A percentile compares a stretch with the other conserved stretches of the same genome.
Evolutionary conservation across 2,329 filamentous ascomycete species (phyloP).

Genomic region (Cladobotryum protrusum): DNA sequence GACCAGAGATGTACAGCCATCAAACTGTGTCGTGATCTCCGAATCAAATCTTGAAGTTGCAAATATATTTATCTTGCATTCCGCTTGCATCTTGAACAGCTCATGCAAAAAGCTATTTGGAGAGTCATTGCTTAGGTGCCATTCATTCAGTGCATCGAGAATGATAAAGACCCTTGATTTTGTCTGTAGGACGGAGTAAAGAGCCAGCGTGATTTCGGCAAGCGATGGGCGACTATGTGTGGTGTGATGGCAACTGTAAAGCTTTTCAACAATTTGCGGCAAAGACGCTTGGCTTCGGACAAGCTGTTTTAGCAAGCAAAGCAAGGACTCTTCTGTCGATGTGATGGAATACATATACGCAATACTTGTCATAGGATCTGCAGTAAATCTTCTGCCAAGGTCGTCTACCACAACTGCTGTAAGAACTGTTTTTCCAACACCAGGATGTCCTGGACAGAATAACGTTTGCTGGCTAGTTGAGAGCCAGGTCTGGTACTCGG

Average conservation of each 20-base stretch:
- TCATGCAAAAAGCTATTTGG: not conserved
- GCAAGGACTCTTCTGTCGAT: not conserved
- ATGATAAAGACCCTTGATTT: slow-evolving; percentile 3
- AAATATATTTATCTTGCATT: not conserved
- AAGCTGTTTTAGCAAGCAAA: not conserved
- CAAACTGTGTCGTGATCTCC: slow-evolving; percentile 1
- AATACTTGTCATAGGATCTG: not conserved
- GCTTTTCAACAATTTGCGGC: not conserved
- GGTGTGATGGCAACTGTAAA: not conserved
- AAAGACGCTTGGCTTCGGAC: not conserved
- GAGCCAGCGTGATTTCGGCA: slow-evolving; percentile 2
- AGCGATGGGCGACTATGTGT: not conserved
- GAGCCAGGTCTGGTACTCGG: not conserved
- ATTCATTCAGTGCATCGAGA: slow-evolving; percentile 4
- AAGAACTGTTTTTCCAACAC: slow-evolving; percentile 1
- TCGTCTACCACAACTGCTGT: not conserved
- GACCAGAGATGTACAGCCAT: not conserved
- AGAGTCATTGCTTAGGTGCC: not conserved
- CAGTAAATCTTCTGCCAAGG: not conserved
- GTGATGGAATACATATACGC: not conserved
- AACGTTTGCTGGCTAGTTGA: not conserved
- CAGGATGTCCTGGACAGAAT: not conserved
- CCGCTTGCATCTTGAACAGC: slow-evolving; percentile 5
- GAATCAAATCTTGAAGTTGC: slow-evolving; percentile 1
- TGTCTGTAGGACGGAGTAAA: not conserved